A percentile compares a stretch with the other conserved stretches of the same genome.
These are phyloP conservation scores for Paraleonurus japonicus DNA, from an alignment of 257 asterid species.

Conservation along the genomic window DNA sequence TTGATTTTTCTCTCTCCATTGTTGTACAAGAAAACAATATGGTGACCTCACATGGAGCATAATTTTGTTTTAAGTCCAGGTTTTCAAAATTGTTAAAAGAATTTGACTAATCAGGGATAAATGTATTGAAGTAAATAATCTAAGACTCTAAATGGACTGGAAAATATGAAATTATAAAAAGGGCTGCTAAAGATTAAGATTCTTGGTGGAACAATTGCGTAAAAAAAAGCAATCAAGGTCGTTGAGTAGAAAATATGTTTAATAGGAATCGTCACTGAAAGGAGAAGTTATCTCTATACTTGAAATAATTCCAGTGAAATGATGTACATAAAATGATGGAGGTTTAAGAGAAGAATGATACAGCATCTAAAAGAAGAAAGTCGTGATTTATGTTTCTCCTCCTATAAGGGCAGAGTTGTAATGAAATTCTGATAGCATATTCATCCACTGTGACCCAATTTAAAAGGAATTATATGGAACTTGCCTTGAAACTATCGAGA, in stretches of 20 bases:
- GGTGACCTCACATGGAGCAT: neutral
- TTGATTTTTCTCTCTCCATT: neutral
- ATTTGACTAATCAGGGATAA: neutral
- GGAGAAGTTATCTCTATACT: neutral
- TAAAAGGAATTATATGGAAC: too few relatives aligned
- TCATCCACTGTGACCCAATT: too few relatives aligned
- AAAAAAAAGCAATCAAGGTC: neutral
- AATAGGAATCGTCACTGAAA: neutral
- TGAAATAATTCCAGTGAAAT: too few relatives aligned
- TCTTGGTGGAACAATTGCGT: neutral
- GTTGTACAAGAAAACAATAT: neutral
- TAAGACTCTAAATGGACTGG: neutral
- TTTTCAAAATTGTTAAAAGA: neutral
- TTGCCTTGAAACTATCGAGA: too few relatives aligned
- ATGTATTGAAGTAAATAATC: neutral
- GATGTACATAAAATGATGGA: too few relatives aligned
- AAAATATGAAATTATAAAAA: neutral
- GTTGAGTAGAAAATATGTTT: neutral
- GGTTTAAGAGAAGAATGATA: too few relatives aligned
- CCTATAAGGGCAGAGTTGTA: neutral
- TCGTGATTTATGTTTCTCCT: neutral
- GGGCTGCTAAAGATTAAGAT: neutral
- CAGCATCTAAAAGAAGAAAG: too few relatives aligned
- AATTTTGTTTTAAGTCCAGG: neutral
- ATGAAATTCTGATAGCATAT: neutral